Conservation (phyloP, 2,329 filamentous ascomycete genomes). For the Zasmidium citrigriseum region DNA sequence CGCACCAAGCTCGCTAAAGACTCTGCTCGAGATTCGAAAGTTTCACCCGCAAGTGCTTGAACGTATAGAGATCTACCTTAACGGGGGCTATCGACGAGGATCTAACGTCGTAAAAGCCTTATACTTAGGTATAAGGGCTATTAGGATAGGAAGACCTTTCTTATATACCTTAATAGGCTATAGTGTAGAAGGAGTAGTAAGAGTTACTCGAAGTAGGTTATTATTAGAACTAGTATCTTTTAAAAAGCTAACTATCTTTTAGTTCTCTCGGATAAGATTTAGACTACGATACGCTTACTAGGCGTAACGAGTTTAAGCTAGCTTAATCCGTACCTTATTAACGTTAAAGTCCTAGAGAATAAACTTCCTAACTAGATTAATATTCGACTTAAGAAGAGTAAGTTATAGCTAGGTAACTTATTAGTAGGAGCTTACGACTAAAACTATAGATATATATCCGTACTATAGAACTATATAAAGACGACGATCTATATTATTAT, state of each 20-base stretch:
- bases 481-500: no score
- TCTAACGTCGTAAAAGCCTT: constrained; percentile 68
- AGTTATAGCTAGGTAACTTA: neutral
- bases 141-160: constrained; percentile 61
- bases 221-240: neutral
- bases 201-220: constrained; percentile 27
- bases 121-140: constrained; percentile 63
- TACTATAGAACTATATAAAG: no score
- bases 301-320: constrained; percentile 61
- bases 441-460: no score
- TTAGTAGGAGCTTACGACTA: no score
- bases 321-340: constrained; percentile 49
- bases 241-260: constrained; percentile 16
- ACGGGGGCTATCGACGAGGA: constrained; percentile 65
- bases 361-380: neutral
- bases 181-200: constrained; percentile 53
- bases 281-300: constrained; percentile 65
- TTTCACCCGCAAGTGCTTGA: constrained; percentile 53
- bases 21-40: constrained; percentile 62
- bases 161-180: constrained; percentile 60
- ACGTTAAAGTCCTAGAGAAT: neutral
- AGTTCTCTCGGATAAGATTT: constrained; percentile 57
- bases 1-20: constrained; percentile 54
- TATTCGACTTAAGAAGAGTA: neutral
- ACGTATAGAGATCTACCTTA: constrained; percentile 56